These are phyloP conservation scores for Pseudonitzschia delicatissima DNA, from an alignment of 108 stramenopile species.

Conservation along the genomic window DNA sequence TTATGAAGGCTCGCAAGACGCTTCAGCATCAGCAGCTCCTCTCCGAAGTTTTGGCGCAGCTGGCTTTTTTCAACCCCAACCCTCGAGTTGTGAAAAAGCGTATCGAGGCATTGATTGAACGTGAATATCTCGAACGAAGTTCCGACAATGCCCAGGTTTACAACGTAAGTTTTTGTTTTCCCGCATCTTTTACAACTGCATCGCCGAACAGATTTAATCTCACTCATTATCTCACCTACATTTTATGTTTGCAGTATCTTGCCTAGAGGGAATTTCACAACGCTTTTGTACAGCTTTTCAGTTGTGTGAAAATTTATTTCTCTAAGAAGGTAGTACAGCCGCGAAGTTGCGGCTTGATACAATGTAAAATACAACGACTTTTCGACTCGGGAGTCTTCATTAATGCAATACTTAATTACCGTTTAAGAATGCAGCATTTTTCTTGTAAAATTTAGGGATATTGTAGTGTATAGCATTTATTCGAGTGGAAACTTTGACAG, in stretches of 20 bases:
- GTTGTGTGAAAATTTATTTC: no score
- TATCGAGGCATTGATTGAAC: slow-evolving; percentile 93
- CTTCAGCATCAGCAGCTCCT: slow-evolving; percentile 95
- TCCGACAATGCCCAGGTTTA: slow-evolving; percentile 82
- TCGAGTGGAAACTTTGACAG: no score
- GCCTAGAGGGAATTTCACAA: not conserved
- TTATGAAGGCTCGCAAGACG: slow-evolving; percentile 99
- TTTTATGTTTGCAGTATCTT: slow-evolving; percentile 7
- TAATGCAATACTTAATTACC: no score
- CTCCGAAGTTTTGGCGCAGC: slow-evolving; percentile 95
- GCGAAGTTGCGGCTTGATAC: no score
- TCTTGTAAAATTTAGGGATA: no score
- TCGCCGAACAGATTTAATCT: no score
- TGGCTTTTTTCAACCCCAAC: slow-evolving; percentile 96
- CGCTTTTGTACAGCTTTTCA: not conserved
- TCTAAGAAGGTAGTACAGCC: no score
- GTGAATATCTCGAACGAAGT: slow-evolving; percentile 94
- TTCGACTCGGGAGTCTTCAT: no score
- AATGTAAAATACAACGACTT: no score
- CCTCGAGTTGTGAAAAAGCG: slow-evolving; percentile 93
- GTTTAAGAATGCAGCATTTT: no score
- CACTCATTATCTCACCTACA: not conserved
- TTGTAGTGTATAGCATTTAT: no score
- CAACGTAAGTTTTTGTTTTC: slow-evolving; percentile 54
- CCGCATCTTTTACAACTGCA: not conserved